These are phyloP conservation scores for Viridothelium virens DNA, from an alignment of 495 filamentous ascomycete species.

Conservation along the genomic window DNA sequence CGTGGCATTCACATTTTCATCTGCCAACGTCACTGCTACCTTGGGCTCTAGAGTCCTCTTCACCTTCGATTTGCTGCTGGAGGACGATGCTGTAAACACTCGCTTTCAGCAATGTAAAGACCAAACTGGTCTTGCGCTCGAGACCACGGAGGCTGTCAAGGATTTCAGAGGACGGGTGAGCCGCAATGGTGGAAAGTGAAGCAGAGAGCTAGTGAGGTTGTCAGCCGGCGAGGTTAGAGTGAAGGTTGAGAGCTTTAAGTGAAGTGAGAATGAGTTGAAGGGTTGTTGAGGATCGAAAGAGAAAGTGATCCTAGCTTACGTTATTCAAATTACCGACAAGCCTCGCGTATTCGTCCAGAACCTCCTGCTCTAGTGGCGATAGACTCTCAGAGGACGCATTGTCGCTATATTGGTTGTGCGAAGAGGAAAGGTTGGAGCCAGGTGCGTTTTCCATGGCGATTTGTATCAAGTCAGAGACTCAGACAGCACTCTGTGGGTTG, in stretches of 20 bases:
- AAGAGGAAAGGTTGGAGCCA: neutral
- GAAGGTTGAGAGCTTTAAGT: neutral
- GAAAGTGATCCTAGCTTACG: constrained; percentile 40
- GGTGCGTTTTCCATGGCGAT: neutral
- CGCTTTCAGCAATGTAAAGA: constrained; percentile 92
- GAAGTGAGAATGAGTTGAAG: constrained; percentile 6
- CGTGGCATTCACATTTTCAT: constrained; percentile 4
- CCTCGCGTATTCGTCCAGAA: constrained; percentile 85
- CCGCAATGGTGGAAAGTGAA: constrained; percentile 54
- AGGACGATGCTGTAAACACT: constrained; percentile 97
- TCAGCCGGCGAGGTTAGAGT: constrained; percentile 3
- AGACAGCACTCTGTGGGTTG: neutral
- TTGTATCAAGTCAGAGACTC: neutral
- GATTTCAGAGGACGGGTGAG: constrained; percentile 58
- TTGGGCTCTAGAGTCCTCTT: constrained; percentile 42
- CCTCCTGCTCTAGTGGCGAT: constrained; percentile 81
- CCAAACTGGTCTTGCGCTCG: constrained; percentile 87
- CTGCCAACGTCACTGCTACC: constrained; percentile 19
- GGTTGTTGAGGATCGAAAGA: neutral
- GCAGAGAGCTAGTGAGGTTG: constrained; percentile 46
- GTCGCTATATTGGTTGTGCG: neutral
- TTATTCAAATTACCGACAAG: constrained; percentile 86
- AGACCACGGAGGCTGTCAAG: constrained; percentile 78
- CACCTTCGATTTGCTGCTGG: constrained; percentile 83
- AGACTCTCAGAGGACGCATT: constrained; percentile 33